Evolutionary conservation across 345 rosid genomes (phyloP), one percentile per base, ranked within the genome.

Genomic region (Brassica rapa): DNA sequence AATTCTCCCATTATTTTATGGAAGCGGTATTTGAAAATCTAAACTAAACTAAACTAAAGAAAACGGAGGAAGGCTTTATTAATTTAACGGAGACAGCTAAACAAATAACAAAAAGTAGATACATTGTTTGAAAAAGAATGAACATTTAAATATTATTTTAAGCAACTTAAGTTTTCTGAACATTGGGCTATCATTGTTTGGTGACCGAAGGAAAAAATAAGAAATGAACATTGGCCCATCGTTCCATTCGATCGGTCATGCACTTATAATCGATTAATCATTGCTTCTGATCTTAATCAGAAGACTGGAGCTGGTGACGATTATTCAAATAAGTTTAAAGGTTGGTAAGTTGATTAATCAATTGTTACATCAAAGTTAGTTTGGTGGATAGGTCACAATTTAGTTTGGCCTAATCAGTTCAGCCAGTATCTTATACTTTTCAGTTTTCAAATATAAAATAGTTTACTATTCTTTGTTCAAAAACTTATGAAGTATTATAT

Each of bases 341-440:
- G 66, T 71, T 71, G 39, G 49, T 70, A 55, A 64, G 66, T 35
- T 62, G 59, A 77, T 53, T 51, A 25, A 53, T 62, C 10, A 70
- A 25, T 16, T 37, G 71, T 70, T 70, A 77, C 75, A 77, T 77
- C 76, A 71, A 77, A 35, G 55, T 63, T 77, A 70, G 75, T 37
- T 70, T 53, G 57, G 33, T 11, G 11, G 59, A 8, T 35, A 15
- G 11, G 46, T 71, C 66, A 55, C 57, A 63, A 1, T 37, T 63
- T 51, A 70, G 64, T 49, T 77, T 24, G 66, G 57, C 32, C 70
- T 70, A 51, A 68, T 60, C 68, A 76, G 51, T 76, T 61, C 32
- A 25, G 21, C 27, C 43, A 67, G 32, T 64, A 35, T 74, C 25
- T 62, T 14, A 29, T 62, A 29, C 30, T 62, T 37, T 51, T 14